Base-by-base conservation (phyloP, 1,284 basidiomycete genomes). In the Agaricales sp. region DNA sequence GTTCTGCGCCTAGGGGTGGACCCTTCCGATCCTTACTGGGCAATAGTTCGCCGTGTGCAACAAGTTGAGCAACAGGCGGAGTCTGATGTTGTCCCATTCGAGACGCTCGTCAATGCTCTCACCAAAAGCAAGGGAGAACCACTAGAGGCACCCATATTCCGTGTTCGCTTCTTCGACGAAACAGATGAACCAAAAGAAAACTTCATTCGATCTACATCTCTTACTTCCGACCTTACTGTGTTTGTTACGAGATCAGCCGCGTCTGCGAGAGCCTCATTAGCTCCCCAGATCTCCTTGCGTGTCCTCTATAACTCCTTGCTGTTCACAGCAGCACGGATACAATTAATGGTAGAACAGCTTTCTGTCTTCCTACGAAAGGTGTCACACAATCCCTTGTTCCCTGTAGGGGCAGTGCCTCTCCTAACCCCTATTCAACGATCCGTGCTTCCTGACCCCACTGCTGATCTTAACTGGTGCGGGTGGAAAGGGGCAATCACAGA, bases 401-500 rank as follows among this genome's bases (percentile, higher is more conserved):
- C 73, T 26, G 73, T 92, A 48, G 88, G 90, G 45, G 77, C 87
- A 13, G 77, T 95, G 43, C 82, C 90, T 1, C 67, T 96, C n/a
- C 67, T 92, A 43, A 92, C 92, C 1, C 71, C 80, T 2, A 64
- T 68, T 4, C 92, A 97, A 66, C 75, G 76, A 49, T 66, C 68
- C 2, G 72, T 76, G 46, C 74, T 99, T 13, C 96, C 96, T 0
- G 77, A 92, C 61, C 93, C 96, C 2, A 82, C 79, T 12, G 85
- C 80, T 8, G 88, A 99, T 63, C 78, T 99, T 38, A 82, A 97
- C 61, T 99, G 95, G 93, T 96, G 92, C 64, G 93, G 87, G 50
- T 99, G 84, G 78, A 92, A 92, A 62, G 96, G 96, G 35, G 90
- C 96, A 18, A 92, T 97, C 63, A 90, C 96, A 35, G 88, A 96